Conservation (phyloP, 73 alveolate genomes). For the Uronychia setigera region DNA sequence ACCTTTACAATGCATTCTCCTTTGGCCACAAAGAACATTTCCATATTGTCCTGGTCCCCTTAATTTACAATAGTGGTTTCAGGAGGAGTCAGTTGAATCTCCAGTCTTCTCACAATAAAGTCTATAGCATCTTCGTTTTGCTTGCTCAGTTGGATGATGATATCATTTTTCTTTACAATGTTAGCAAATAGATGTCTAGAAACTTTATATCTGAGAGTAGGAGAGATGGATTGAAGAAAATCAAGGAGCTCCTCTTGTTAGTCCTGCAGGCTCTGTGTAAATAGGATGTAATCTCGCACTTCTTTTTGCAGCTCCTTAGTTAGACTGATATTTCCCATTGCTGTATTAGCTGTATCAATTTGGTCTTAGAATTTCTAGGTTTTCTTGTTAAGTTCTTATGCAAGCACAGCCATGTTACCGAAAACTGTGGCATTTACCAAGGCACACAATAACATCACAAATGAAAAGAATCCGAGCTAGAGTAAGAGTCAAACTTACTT, state of each 20-base stretch:
- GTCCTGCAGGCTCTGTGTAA: slow-evolving; percentile 28
- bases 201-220: slow-evolving; percentile 37
- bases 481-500: not conserved
- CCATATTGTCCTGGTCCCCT: slow-evolving; percentile 36
- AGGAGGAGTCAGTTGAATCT: slow-evolving; percentile 26
- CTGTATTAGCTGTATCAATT: slow-evolving; percentile 46
- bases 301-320: slow-evolving; percentile 17
- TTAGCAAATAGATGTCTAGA: slow-evolving; percentile 13
- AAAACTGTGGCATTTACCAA: slow-evolving; percentile 33
- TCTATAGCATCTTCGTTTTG: not conserved
- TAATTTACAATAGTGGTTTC: slow-evolving; percentile 23
- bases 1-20: slow-evolving; percentile 41
- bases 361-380: slow-evolving; percentile 24
- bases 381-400: slow-evolving; percentile 33
- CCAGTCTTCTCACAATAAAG: slow-evolving; percentile 15
- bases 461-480: slow-evolving; percentile 15
- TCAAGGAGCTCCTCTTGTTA: slow-evolving; percentile 33
- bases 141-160: slow-evolving; percentile 1
- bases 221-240: slow-evolving; percentile 28
- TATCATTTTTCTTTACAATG: slow-evolving; percentile 20
- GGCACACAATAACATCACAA: slow-evolving; percentile 36
- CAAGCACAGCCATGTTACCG: slow-evolving; percentile 40
- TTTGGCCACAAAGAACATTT: slow-evolving; percentile 36
- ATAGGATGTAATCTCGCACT: slow-evolving; percentile 13
- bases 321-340: slow-evolving; percentile 42